Base-by-base conservation (phyloP, 2,329 filamentous ascomycete species). In the Rutstroemia sp. region DNA sequence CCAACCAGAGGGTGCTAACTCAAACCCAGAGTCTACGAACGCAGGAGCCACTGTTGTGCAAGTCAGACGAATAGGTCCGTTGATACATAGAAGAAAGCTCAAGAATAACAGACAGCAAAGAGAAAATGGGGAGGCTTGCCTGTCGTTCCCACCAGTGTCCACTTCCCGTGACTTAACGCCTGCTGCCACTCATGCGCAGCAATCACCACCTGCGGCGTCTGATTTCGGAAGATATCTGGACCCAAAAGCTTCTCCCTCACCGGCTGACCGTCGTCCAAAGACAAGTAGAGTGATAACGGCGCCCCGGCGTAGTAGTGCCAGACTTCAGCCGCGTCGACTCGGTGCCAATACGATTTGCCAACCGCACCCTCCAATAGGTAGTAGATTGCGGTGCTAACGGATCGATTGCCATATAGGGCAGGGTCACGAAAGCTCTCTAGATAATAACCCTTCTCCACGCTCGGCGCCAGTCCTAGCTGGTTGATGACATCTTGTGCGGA, bases 201-300 rank as follows among this genome's bases (percentile, higher is more conserved):
- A 42, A 42, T 5, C 39, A 42, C 39, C 39, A 42, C 39, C 18
- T 42, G 39, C 14, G 39, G 39, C 14, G 16, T 39, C 76, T 97
- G 71, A 97, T 92, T 0, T 87, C 91, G 38, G 92, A 97, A 72
- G 92, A 97, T 75, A 96, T 97, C 64, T 86, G 87, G 59, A 94
- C 88, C 0, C 90, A 95, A 69, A 92, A 97, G 16, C 4, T 18
- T 42, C 39, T 42, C 18, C 18, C 39, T 42, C 18, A 42, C 39
- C 39, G 73, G 39, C 16, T 42, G 39, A 18, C 39, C 39, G 39
- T 42, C 39, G 18, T 42, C 39, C 16, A 42, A 5, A 18, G 39
- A 42, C 39, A 42, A 42, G 39, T n/a, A 42, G 39, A 42, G 39
- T 42, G 39, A 12, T 19, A 42, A 42, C 39, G 39, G 39, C 5